Conservation (phyloP, 495 filamentous ascomycete genomes). For the Penicillium daleae region DNA sequence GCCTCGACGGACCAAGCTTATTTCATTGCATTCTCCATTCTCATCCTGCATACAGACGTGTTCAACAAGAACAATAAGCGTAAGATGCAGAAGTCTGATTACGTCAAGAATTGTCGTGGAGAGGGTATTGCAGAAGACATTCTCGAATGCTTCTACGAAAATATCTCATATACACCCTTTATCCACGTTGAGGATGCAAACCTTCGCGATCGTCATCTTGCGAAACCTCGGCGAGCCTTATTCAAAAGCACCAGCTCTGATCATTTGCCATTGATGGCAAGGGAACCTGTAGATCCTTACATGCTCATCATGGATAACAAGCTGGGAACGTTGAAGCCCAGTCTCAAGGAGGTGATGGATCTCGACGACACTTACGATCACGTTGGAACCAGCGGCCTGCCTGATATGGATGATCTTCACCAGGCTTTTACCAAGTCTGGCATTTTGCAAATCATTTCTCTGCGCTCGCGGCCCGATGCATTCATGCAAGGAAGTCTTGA, state of each 20-base stretch:
- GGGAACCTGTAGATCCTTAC: slow-evolving; percentile 93
- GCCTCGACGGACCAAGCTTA: slow-evolving; percentile 91
- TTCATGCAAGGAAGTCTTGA: slow-evolving; percentile 87
- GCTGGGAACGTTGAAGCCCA: slow-evolving; percentile 79
- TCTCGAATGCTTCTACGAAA: slow-evolving; percentile 95
- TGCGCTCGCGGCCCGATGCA: slow-evolving; percentile 88
- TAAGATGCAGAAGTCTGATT: slow-evolving; percentile 97
- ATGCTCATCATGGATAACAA: slow-evolving; percentile 88
- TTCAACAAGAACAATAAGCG: slow-evolving; percentile 99
- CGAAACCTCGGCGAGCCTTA: slow-evolving; percentile 71
- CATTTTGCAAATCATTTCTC: slow-evolving; percentile 90
- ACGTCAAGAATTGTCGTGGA: slow-evolving; percentile 89
- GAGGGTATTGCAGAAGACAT: slow-evolving; percentile 92
- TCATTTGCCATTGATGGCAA: slow-evolving; percentile 63
- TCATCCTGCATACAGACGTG: slow-evolving; percentile 95
- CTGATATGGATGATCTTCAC: slow-evolving; percentile 79
- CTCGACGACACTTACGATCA: slow-evolving; percentile 92
- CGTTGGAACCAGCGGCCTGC: slow-evolving; percentile 68
- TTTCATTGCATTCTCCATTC: slow-evolving; percentile 93
- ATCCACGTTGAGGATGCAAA: slow-evolving; percentile 96
- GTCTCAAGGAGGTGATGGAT: slow-evolving; percentile 86
- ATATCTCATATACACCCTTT: slow-evolving; percentile 96
- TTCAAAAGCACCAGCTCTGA: slow-evolving; percentile 73
- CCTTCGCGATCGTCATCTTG: slow-evolving; percentile 73
- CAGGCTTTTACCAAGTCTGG: slow-evolving; percentile 88